Conservation (phyloP, 805 yeast species). For the Kodamaea nitidulidarum region DNA sequence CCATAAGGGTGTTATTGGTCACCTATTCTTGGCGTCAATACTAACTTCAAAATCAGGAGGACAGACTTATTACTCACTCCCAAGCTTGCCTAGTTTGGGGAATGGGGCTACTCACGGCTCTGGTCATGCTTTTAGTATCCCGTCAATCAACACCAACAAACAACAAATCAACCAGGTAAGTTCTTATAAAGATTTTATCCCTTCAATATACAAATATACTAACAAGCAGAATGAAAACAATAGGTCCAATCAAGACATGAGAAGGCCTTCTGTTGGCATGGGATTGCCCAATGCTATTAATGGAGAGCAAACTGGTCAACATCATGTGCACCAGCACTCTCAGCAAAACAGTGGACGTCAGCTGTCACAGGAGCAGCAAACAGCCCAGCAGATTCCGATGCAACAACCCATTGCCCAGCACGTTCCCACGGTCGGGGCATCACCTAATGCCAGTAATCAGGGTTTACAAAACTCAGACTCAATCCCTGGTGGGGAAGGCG, state of each 20-base stretch:
- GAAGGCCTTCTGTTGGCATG: conserved; percentile 23
- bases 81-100: conserved; percentile 49
- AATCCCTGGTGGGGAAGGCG: conserved; percentile 16
- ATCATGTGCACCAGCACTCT: conserved; percentile 12
- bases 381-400: conserved; percentile 10
- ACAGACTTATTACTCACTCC: conserved; percentile 47
- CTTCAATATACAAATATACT: neutral
- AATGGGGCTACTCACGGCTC: conserved; percentile 34
- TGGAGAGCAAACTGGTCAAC: conserved; percentile 16
- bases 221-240: conserved; percentile 17
- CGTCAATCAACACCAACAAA: conserved; percentile 39
- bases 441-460: neutral
- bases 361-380: conserved; percentile 12
- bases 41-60: conserved; percentile 32
- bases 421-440: conserved; percentile 9
- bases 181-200: conserved; percentile 10
- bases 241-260: conserved; percentile 20
- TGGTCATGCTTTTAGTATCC: conserved; percentile 46
- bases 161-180: conserved; percentile 20
- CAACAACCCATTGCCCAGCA: conserved; percentile 15
- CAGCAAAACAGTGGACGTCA: conserved; percentile 16
- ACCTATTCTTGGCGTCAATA: conserved; percentile 6
- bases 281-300: conserved; percentile 26
- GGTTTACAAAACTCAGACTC: neutral
- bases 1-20: too few relatives aligned